Base-by-base conservation (phyloP, 495 filamentous ascomycete genomes). In the Amphirosellinia nigrospora region DNA sequence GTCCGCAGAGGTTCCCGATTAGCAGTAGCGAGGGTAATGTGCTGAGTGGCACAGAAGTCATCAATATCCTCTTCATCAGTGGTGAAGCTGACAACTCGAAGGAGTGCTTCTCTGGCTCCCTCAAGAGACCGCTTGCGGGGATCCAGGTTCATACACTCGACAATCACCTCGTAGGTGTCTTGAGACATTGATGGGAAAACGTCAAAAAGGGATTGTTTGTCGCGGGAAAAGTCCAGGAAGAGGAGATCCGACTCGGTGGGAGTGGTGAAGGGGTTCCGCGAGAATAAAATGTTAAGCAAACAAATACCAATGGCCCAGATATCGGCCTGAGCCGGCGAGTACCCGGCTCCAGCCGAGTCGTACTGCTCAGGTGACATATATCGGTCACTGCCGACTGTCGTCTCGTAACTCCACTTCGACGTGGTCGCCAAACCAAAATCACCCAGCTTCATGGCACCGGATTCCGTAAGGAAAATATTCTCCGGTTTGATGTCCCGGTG, bases 361-460 rank as follows among this genome's bases (percentile, higher is more conserved):
- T 94, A 98, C 75, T 99, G 96, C 80, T 98, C 96, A 21, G 96
- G 96, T 60, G 96, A 94, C 96, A 99, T 99, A 82, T 99, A 99
- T 39, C 96, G 93, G 74, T 99, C 96, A 79, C 95, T 98, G 63
- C 96, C 96, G 58, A 99, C 96, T 70, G 91, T 93, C 43, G 89
- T 90, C 81, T 99, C 96, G 74, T 91, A 89, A 52, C 91, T 94
- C 94, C 93, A 97, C 72, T 86, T 79, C 39, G 96, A 93, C 4
- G 88, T 89, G 10, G 95, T 97, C 55, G 93, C 94, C 55, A 99
- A 85, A 66, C 96, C 96, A 78, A 98, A 96, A 80, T 99, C 96
- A 74, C 96, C 96, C 45, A 99, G 90, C 82, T 99, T 99, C 90
- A 97, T 92, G 52, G 90, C 86, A 30, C 96, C 94, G 61, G 89